These are phyloP conservation scores for Tritrichomonas foetus DNA, from an alignment of 208 protist genomes.

Conservation along the genomic window DNA sequence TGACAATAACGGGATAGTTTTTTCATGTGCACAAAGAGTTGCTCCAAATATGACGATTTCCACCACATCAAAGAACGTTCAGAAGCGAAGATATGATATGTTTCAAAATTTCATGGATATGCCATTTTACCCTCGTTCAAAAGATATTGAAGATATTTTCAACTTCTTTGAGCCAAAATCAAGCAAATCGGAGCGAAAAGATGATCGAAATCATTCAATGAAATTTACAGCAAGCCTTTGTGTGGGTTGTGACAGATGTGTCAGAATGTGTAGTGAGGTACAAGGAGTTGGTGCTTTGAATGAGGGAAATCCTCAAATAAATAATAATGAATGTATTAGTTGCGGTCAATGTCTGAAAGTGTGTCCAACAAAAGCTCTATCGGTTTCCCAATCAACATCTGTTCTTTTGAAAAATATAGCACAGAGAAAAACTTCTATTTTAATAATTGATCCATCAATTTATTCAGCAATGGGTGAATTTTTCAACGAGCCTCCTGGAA, in stretches of 20 bases:
- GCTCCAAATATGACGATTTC: background rate
- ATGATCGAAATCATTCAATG: slow-evolving; percentile 41
- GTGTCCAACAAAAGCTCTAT: slow-evolving; percentile 57
- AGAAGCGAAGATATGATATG: background rate
- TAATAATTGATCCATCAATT: slow-evolving; percentile 51
- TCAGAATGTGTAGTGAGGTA: background rate
- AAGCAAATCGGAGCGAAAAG: slow-evolving; percentile 42
- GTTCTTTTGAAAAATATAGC: slow-evolving; percentile 43
- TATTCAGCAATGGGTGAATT: slow-evolving; percentile 53
- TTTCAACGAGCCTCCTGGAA: slow-evolving; percentile 50
- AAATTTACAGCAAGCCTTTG: background rate
- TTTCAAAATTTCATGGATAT: background rate
- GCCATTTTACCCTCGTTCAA: background rate
- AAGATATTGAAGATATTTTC: slow-evolving; percentile 47
- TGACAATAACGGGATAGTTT: background rate
- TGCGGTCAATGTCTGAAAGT: slow-evolving; percentile 59
- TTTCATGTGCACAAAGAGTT: background rate
- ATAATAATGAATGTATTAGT: slow-evolving; percentile 53
- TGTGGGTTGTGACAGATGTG: background rate
- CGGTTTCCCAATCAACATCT: slow-evolving; percentile 41
- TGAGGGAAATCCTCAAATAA: background rate
- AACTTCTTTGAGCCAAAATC: slow-evolving; percentile 51
- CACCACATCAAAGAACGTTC: background rate
- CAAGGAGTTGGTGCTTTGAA: slow-evolving; percentile 33
- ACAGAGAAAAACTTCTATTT: slow-evolving; percentile 42